Conservation (phyloP, 1,284 basidiomycete species). For the Pascua guehoae region DNA sequence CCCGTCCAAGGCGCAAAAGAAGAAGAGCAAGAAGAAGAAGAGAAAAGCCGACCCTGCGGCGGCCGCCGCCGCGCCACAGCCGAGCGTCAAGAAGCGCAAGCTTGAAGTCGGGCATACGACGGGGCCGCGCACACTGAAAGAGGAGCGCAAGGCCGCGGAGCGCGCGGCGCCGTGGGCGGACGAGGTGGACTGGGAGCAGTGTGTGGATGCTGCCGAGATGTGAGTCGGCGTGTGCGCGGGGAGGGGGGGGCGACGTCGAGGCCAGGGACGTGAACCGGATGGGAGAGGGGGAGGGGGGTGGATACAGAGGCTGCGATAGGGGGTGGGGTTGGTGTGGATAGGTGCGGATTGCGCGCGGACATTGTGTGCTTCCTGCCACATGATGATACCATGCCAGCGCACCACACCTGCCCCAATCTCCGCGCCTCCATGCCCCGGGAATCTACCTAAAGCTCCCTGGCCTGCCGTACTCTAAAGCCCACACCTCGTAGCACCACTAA, state of each 20-base stretch:
- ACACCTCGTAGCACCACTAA: background rate
- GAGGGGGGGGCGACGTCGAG: too few species aligned
- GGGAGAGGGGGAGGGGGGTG: too few species aligned
- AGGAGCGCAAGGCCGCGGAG: slow-evolving; percentile 58
- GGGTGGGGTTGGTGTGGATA: too few species aligned
- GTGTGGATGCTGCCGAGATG: slow-evolving; percentile 76
- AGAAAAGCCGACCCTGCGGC: background rate
- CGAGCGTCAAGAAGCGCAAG: background rate
- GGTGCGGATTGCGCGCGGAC: too few species aligned
- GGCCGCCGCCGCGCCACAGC: background rate
- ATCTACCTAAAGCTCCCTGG: too few species aligned
- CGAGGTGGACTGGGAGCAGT: slow-evolving; percentile 72
- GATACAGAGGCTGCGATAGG: too few species aligned
- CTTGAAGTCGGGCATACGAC: slow-evolving; percentile 3
- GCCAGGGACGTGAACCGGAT: too few species aligned
- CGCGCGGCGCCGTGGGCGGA: slow-evolving; percentile 73
- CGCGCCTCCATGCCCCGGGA: slow-evolving; percentile 20
- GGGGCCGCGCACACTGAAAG: slow-evolving; percentile 59
- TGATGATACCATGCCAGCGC: too few species aligned
- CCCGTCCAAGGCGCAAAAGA: too few species aligned
- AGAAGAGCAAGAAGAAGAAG: background rate
- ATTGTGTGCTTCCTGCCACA: too few species aligned
- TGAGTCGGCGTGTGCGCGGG: slow-evolving; percentile 45
- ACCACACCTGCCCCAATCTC: too few species aligned
- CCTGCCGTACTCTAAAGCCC: too few species aligned